Evolutionary conservation across 352 stramenopile species (phyloP).

Genomic region (Halophytophthora polymorphica): DNA sequence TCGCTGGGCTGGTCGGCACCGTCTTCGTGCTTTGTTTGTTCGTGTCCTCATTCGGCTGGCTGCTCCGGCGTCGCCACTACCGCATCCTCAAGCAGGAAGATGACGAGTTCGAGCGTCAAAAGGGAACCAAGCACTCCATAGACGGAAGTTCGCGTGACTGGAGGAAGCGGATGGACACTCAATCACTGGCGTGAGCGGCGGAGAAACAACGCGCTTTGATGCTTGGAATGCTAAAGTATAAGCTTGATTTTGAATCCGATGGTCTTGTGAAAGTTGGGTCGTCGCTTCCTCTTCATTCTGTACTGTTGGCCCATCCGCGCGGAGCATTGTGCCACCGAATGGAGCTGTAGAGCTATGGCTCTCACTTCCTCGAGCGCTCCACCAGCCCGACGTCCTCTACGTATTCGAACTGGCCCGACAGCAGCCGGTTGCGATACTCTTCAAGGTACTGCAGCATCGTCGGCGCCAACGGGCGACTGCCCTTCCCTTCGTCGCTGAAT

Average conservation of each 20-base stretch:
- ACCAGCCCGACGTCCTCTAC: conserved; percentile 81
- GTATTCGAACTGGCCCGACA: conserved; percentile 80
- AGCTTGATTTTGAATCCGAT: too few relatives aligned
- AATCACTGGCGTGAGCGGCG: background rate
- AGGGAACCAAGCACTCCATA: conserved; percentile 6
- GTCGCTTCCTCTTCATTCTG: background rate
- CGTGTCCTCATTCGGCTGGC: conserved; percentile 58
- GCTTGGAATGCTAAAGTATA: background rate
- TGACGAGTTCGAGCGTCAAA: conserved; percentile 3
- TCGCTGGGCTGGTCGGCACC: conserved; percentile 55
- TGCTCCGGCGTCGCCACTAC: conserved; percentile 52
- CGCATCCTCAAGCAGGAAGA: conserved; percentile 30
- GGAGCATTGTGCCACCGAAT: background rate
- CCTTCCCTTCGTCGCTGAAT: conserved; percentile 63
- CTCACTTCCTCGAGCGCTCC: conserved; percentile 65
- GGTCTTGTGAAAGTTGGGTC: too few relatives aligned
- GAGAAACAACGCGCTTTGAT: background rate
- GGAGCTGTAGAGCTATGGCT: background rate
- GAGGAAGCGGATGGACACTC: conserved; percentile 37
- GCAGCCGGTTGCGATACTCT: conserved; percentile 74
- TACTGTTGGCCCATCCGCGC: background rate
- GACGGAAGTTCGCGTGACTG: conserved; percentile 12
- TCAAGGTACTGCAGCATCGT: conserved; percentile 76
- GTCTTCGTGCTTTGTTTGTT: conserved; percentile 56
- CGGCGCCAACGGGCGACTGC: conserved; percentile 34